A percentile compares a stretch with the other conserved stretches of the same genome.
These are phyloP conservation scores for Musa acuminata DNA, from an alignment of 176 grass and related monocot genomes.

Conservation along the genomic window DNA sequence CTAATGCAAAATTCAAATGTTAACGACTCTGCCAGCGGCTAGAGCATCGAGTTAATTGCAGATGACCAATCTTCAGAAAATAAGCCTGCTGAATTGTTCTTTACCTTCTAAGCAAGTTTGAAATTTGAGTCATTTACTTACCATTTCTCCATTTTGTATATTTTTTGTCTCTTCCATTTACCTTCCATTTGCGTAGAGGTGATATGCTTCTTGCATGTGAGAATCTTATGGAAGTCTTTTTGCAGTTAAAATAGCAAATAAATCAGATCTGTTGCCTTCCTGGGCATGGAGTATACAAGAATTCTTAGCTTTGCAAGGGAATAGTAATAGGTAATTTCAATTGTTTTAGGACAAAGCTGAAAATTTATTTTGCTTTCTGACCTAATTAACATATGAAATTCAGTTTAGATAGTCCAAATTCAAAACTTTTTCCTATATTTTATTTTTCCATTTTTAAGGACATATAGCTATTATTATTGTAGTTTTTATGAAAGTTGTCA, in stretches of 20 bases:
- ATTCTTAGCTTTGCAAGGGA: neutral
- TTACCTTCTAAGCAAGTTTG: neutral
- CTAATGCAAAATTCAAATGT: too few species aligned
- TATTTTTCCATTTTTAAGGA: too few species aligned
- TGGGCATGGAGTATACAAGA: neutral
- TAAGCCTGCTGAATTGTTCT: neutral
- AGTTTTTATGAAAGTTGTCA: too few species aligned
- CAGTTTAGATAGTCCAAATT: neutral
- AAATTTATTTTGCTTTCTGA: too few species aligned
- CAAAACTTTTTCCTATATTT: too few species aligned
- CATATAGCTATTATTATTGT: too few species aligned
- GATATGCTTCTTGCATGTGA: neutral
- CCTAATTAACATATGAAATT: too few species aligned
- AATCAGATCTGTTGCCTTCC: neutral
- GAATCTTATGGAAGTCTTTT: neutral
- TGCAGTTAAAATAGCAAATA: neutral
- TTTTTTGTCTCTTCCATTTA: too few species aligned
- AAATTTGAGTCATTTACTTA: too few species aligned
- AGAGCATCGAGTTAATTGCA: neutral
- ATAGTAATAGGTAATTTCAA: neutral
- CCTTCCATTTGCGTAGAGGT: too few species aligned
- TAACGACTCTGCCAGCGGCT: too few species aligned
- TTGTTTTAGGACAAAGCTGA: neutral
- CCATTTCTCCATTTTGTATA: too few species aligned
- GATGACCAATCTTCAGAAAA: neutral